phyloP scores from a whole-genome alignment of 1,284 basidiomycete genomes.

The Xerocomus minutiporus region DNA sequence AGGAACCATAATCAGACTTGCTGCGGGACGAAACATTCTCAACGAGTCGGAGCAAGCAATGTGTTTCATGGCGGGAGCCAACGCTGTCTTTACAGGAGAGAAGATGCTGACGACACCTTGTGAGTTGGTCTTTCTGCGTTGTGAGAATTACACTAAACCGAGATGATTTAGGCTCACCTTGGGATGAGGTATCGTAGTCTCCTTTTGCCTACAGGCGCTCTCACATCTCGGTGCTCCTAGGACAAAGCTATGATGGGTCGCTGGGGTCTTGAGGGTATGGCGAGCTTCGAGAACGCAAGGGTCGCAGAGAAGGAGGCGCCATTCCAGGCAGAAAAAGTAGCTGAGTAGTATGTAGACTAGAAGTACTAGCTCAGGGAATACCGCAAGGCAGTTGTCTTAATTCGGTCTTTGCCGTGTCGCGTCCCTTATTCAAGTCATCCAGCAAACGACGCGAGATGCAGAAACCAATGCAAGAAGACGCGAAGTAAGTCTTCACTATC shows the following conservation, averaged over 20 bases:
- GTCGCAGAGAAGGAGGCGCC: constrained; percentile 45
- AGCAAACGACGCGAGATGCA: constrained; percentile 15
- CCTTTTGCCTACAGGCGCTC: constrained; percentile 4
- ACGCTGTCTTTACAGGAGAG: constrained; percentile 97
- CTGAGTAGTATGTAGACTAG: not conserved
- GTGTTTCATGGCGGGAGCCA: constrained; percentile 98
- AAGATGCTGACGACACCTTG: constrained; percentile 96
- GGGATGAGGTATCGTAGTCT: constrained; percentile 64
- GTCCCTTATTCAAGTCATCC: not conserved
- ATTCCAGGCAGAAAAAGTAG: not conserved
- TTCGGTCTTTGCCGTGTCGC: constrained; percentile 25
- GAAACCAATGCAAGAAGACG: constrained; percentile 30
- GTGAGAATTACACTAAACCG: constrained; percentile 6
- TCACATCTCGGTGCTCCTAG: constrained; percentile 34
- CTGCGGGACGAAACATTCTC: constrained; percentile 89
- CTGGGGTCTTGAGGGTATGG: constrained; percentile 92
- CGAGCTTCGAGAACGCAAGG: constrained; percentile 70
- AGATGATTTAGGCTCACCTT: constrained; percentile 60
- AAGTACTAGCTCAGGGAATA: no score
- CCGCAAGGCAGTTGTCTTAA: not conserved
- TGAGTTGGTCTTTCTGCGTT: constrained; percentile 38
- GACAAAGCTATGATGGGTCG: constrained; percentile 92
- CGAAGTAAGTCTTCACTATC: constrained; percentile 22
- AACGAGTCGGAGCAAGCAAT: constrained; percentile 92
- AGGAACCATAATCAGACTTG: constrained; percentile 89